Evolutionary conservation across 441 rosid genomes (phyloP), one percentile per base, ranked within the genome.

Genomic region (Corymbia calophylla): DNA sequence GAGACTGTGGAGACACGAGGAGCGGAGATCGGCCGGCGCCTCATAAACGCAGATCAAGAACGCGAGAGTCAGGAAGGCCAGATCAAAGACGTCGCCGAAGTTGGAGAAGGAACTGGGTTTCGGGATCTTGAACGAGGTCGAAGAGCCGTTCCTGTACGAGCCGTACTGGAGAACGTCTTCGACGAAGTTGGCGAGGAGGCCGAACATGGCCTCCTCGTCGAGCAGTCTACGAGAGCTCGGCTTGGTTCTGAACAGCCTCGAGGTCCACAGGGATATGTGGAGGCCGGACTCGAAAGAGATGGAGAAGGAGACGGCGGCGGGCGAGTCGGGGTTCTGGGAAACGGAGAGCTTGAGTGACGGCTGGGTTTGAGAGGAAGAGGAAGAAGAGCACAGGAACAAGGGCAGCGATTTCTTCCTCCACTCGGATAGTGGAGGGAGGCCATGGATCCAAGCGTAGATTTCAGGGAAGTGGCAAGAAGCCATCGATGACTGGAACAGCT

Each of bases 41-140:
- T 97, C 98, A 16, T 97, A 97, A 93, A 95, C 93, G 91, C 97
- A 96, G 15, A 97, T 89, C 53, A 97, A 94, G 84, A 97, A 89
- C 1, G 92, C 86, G 25, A 97, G 94, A 39, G 99, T 94, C 91
- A 94, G 92, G 88, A 96, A 97, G 0, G 94, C 93, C 6, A 95
- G 93, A 91, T 96, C 95, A 90, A 97, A 95, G 53, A 95, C 90
- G 84, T 93, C 96, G 89, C 89, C 93, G 64, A 94, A 89, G 88
- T 94, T 92, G 25, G 94, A 84, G 62, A 60, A 80, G 18, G 89
- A 92, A 21, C 86, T 86, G 19, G 93, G 88, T 66, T 90, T 94
- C 29, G 94, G 96, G 87, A 95, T 86, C 89, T 90, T 93, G 64
- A 92, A 77, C 86, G 91, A 90, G 49, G n/a, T 35, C 4, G 64